Base-by-base conservation (phyloP, 352 stramenopile species). In the Phytophthora agathidicida region DNA sequence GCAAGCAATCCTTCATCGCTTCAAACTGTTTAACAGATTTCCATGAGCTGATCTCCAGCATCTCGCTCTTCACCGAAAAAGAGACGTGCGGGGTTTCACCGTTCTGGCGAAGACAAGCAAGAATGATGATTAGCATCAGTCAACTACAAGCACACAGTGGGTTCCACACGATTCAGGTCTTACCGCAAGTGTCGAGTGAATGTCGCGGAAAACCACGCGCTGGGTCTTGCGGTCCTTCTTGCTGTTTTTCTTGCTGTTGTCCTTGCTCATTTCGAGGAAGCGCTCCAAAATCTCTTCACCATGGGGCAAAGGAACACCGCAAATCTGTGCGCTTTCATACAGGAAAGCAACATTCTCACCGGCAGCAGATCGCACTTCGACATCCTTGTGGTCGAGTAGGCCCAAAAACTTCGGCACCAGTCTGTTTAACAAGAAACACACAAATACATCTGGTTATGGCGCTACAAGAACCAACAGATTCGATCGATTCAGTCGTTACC, bases 161-260 rank as follows among this genome's bases (percentile, higher is more conserved):
- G 6, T 1, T 20, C 46, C 22, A 36, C 35, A 41, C 19, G 9
- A 41, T 16, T 27, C 30, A 56, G 26, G n/a, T 17, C 80, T 33
- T 73, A 94, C 85, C 31, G 74, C 69, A 23, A 96, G 68, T 3
- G 87, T 94, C 2, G 75, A 84, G 42, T 94, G 58, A 50, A 96
- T 86, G 49, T 96, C 85, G 17, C 87, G 82, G 41, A 96, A 96
- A 10, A 94, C 83, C 33, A 86, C 72, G 22, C 83, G 81, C 60
- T 96, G 87, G 2, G 82, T 82, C 50, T 96, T 96, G 22, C 87
- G 85, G 36, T 96, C 87, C 42, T 94, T 93, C 58, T 96, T 96
- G 71, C 81, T 94, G 64, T 86, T 93, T 60, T 92, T 94, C 71
- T 96, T 96, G 73, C 80, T 94, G 70, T 57, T 94, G 36, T 93